Conservation (phyloP, 768 basidiomycete genomes). For the Rhodotorula kratochvilovae region DNA sequence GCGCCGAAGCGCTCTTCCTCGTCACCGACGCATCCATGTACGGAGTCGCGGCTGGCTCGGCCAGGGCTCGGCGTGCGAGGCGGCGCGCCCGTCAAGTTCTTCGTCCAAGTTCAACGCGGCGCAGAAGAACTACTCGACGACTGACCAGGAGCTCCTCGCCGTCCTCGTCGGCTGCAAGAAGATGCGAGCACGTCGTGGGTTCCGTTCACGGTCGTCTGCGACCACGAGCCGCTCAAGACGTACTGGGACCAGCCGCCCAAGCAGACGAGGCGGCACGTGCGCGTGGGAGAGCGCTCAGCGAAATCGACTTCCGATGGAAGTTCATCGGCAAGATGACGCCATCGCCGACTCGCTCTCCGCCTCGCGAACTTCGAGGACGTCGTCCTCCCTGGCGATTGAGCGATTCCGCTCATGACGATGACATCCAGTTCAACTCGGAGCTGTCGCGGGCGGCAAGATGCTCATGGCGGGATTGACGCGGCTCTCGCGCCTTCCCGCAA, state of each 20-base stretch:
- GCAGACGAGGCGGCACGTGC: neutral
- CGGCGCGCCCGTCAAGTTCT: neutral
- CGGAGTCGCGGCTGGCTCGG: conserved; percentile 13
- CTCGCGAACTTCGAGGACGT: neutral
- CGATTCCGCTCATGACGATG: neutral
- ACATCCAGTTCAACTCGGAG: too few species aligned
- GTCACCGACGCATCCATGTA: too few species aligned
- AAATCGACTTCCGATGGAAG: neutral
- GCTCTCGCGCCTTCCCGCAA: too few species aligned
- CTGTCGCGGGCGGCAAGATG: neutral
- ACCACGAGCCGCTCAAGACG: too few species aligned
- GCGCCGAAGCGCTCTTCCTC: conserved; percentile 9
- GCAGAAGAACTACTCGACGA: neutral
- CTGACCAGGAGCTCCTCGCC: conserved; percentile 25
- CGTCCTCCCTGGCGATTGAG: neutral
- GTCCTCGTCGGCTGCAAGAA: too few species aligned
- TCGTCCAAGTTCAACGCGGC: too few species aligned
- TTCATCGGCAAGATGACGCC: neutral
- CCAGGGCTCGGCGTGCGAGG: conserved; percentile 7
- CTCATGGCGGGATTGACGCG: neutral
- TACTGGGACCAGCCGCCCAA: neutral
- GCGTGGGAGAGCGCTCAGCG: neutral
- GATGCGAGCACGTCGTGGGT: too few species aligned
- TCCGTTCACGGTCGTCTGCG: too few species aligned
- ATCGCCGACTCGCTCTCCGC: conserved; percentile 3